These are phyloP conservation scores for Neospermospora avenae DNA, from an alignment of 2,329 filamentous ascomycete species.

Conservation along the genomic window DNA sequence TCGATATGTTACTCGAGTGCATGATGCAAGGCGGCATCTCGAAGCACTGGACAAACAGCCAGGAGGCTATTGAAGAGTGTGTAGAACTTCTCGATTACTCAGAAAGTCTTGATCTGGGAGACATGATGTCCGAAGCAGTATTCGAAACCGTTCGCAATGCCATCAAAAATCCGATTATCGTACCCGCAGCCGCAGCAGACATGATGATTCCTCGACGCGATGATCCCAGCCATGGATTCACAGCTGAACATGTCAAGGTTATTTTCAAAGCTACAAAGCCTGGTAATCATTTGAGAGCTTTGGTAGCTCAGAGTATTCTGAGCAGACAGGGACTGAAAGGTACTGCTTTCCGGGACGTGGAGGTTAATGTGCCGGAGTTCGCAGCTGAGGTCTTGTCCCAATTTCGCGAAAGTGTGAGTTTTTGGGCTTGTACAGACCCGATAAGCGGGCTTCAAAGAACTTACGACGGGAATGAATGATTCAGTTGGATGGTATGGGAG, in stretches of 20 bases:
- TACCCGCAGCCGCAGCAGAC: neutral
- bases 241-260: neutral
- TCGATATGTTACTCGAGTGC: slow-evolving; percentile 1
- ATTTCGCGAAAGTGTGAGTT: neutral
- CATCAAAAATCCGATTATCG: neutral
- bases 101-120: neutral
- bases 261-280: neutral
- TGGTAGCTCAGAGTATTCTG: neutral
- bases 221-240: neutral
- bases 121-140: neutral
- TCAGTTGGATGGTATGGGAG: neutral
- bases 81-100: neutral
- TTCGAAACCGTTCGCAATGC: neutral
- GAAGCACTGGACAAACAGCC: neutral
- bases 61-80: neutral
- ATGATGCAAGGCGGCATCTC: slow-evolving; percentile 1
- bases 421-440: neutral
- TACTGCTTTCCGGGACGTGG: neutral
- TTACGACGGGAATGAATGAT: neutral
- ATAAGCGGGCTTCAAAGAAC: neutral
- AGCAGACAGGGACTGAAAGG: neutral
- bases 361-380: neutral
- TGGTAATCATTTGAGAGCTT: neutral
- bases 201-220: neutral
- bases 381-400: neutral